phyloP scores from a whole-genome alignment of 164 flowering plant species.

The Litsea cubeba region DNA sequence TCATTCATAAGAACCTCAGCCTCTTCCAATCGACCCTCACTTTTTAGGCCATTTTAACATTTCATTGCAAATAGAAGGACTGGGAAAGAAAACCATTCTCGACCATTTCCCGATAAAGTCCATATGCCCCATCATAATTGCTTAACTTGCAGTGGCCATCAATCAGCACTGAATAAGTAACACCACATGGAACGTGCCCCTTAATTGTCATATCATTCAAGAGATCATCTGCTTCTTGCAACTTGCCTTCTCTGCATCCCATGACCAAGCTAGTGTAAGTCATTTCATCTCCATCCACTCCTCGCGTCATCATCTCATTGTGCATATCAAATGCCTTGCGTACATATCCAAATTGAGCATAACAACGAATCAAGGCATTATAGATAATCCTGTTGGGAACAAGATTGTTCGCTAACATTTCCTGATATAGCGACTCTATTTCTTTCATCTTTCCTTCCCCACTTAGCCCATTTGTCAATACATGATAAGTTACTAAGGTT shows the following conservation, averaged over 20 bases:
- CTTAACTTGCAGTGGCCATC: conserved; percentile 45
- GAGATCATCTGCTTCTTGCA: conserved; percentile 37
- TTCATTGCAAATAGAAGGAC: conserved; percentile 24
- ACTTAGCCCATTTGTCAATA: conserved; percentile 35
- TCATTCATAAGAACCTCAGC: conserved; percentile 39
- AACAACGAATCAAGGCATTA: conserved; percentile 47
- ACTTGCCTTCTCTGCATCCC: conserved; percentile 43
- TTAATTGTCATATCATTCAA: conserved; percentile 46
- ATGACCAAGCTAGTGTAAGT: conserved; percentile 56
- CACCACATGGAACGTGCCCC: conserved; percentile 42
- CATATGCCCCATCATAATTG: conserved; percentile 48
- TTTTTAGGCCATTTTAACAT: conserved; percentile 46
- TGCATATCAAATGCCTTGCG: conserved; percentile 43
- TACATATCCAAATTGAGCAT: conserved; percentile 42
- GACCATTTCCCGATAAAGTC: conserved; percentile 58
- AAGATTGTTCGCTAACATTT: conserved; percentile 43
- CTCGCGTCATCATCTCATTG: conserved; percentile 40
- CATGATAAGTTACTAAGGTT: conserved; percentile 49
- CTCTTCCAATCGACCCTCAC: conserved; percentile 46
- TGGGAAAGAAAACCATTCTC: conserved; percentile 40
- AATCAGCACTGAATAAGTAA: conserved; percentile 46
- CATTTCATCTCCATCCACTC: conserved; percentile 40
- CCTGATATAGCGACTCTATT: conserved; percentile 41
- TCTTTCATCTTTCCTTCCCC: conserved; percentile 27
- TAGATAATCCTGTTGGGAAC: conserved; percentile 47